Base-by-base conservation (phyloP, 345 rosid genomes). In the Populus deltoides region DNA sequence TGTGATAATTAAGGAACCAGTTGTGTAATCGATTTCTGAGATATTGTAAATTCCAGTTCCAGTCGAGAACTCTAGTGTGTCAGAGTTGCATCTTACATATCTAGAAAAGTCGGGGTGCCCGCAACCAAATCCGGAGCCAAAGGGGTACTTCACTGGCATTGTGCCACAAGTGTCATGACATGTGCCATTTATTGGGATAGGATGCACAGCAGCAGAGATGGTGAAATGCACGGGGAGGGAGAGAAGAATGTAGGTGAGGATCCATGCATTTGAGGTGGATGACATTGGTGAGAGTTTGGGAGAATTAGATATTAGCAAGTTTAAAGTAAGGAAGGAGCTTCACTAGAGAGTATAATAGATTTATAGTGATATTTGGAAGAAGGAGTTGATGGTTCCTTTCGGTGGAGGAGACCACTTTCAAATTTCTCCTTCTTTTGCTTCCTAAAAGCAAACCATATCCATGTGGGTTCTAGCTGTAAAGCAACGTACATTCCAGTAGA, bases 91-190 rank as follows among this genome's bases (percentile, higher is more conserved):
- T 78, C 79, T 88, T 53, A 88, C 73, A 78, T 85, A 86, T 77
- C 90, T 86, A 57, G 85, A 79, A 47, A 90, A 88, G 66, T 76
- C 87, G 36, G 91, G 90, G 69, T 85, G 90, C 15, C 93, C 90
- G 66, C 92, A 90, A 6, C 91, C 91, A 75, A 80, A 86, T 31
- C 85, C 87, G 11, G 87, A 78, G 45, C 90, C 92, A 61, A 89
- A 90, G 36, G 90, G 90, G 79, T 78, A 87, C 57, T 84, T 86
- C 55, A 89, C 85, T 3, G 90, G 80, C 78, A 89, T 53, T 47
- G 89, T 63, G 27, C 90, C 93, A 57, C 92, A 90, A 3, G 83
- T 78, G 71, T 82, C 79, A 31, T 51, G 79, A 51, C 91, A 90
- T 7, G 85, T 83, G 39, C 86, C 82, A 39, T 78, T 78, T 33